Evolutionary conservation across 331 rosid genomes (phyloP).

Genomic region (Rosa hybrid): DNA sequence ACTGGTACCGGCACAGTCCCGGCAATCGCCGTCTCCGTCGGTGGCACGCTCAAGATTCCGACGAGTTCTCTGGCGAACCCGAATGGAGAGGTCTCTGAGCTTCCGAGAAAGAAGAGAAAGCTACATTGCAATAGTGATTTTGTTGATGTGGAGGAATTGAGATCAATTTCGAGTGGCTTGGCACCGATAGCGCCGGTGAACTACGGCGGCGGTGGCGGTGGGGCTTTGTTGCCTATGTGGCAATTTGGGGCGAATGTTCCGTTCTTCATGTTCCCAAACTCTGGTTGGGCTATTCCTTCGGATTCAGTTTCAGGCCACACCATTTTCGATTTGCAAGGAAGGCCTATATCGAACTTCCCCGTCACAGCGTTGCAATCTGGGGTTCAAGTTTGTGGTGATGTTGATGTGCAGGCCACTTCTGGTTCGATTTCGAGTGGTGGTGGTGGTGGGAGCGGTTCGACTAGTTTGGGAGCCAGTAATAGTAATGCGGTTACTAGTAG

Average conservation of each 20-base stretch:
- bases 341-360: conserved; percentile 60
- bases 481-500: neutral
- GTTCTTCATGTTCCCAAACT: conserved; percentile 61
- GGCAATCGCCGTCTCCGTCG: conserved; percentile 83
- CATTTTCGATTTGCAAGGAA: conserved; percentile 45
- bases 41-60: conserved; percentile 75
- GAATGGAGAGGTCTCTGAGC: conserved; percentile 43
- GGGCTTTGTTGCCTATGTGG: conserved; percentile 57
- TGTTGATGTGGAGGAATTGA: conserved; percentile 44
- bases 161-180: conserved; percentile 57
- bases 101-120: conserved; percentile 45
- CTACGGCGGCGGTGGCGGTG: conserved; percentile 20
- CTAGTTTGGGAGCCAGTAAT: conserved; percentile 40
- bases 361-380: conserved; percentile 44
- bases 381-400: conserved; percentile 24
- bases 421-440: conserved; percentile 28
- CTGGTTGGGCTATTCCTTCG: conserved; percentile 68
- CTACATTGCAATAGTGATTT: conserved; percentile 50
- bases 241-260: conserved; percentile 41
- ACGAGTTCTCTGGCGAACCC: conserved; percentile 68
- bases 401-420: conserved; percentile 24
- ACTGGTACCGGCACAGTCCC: conserved; percentile 89
- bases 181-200: conserved; percentile 55
- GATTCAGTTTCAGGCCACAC: conserved; percentile 29
- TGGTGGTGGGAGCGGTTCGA: conserved; percentile 27